Percentiles rank a stretch among this genome's conserved stretches.
These are phyloP conservation scores for Neospermospora avenae DNA, from an alignment of 2,329 filamentous ascomycete genomes.

Conservation along the genomic window DNA sequence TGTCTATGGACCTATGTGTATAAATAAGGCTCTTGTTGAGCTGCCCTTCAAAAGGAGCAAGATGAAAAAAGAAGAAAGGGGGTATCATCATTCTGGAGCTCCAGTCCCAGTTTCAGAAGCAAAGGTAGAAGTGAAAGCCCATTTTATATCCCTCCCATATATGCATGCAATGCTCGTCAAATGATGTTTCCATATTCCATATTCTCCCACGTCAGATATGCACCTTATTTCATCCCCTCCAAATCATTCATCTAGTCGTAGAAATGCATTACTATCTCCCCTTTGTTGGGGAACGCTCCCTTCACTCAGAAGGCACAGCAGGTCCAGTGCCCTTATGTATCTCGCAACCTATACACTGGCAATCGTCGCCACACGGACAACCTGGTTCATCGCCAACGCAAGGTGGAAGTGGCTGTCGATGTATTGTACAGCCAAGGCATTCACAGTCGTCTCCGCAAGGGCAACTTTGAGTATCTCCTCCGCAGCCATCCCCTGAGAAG, in stretches of 20 bases:
- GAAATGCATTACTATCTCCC: not conserved
- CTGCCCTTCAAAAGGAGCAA: not conserved
- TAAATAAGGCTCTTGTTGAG: not conserved
- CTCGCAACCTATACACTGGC: constrained; percentile 54
- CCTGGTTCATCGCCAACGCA: constrained; percentile 43
- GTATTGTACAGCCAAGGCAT: constrained; percentile 55
- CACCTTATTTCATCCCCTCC: not conserved
- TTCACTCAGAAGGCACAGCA: not conserved
- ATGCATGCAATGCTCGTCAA: not conserved
- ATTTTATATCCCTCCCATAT: not conserved
- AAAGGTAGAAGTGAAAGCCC: not conserved
- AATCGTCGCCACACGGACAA: constrained; percentile 58
- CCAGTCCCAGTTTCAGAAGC: not conserved
- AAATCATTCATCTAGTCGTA: not conserved
- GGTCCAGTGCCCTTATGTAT: constrained; percentile 40
- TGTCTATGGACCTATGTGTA: not conserved
- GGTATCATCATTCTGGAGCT: not conserved
- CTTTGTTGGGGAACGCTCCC: not conserved
- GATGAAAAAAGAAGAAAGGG: not conserved
- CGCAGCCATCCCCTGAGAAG: constrained; percentile 44
- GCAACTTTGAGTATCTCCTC: constrained; percentile 48
- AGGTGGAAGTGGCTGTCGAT: constrained; percentile 36
- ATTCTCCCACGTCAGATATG: not conserved
- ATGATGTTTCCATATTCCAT: not conserved
- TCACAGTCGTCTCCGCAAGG: constrained; percentile 58